phyloP scores from a whole-genome alignment of 2,329 filamentous ascomycete genomes.

The Trichophyton verrucosum region DNA sequence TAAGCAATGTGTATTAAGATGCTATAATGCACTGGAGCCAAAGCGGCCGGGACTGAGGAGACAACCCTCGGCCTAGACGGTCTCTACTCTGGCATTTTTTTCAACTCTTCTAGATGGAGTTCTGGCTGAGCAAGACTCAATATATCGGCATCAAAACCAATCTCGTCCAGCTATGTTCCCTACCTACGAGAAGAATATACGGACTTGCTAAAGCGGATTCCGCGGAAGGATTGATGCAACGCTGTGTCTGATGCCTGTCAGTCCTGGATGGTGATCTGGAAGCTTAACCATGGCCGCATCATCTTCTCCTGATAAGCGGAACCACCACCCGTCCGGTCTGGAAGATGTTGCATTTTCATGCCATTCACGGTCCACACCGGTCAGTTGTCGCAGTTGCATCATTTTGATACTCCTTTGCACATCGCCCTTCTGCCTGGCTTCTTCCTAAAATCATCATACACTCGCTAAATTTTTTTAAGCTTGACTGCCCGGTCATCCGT shows the following conservation, averaged over 20 bases:
- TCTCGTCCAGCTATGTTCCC: neutral
- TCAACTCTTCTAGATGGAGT: no score
- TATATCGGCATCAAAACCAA: neutral
- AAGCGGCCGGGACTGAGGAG: neutral
- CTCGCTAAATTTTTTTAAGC: neutral
- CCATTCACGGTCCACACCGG: neutral
- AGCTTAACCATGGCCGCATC: neutral
- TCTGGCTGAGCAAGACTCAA: neutral
- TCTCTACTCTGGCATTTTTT: no score
- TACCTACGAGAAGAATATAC: neutral
- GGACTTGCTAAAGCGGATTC: neutral
- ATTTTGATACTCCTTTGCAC: neutral
- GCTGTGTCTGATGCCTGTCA: neutral
- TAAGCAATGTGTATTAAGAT: neutral
- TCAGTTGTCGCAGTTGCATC: neutral
- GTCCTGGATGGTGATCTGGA: neutral
- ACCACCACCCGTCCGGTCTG: neutral
- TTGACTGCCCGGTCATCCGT: neutral
- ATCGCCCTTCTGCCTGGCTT: no score
- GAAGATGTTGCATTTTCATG: neutral
- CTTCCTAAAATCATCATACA: neutral
- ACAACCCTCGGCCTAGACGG: neutral
- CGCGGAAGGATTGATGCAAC: neutral
- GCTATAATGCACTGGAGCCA: neutral
- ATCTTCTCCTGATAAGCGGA: neutral